Base-by-base conservation (phyloP, 306 rosid species). In the Vigna trinervia region DNA sequence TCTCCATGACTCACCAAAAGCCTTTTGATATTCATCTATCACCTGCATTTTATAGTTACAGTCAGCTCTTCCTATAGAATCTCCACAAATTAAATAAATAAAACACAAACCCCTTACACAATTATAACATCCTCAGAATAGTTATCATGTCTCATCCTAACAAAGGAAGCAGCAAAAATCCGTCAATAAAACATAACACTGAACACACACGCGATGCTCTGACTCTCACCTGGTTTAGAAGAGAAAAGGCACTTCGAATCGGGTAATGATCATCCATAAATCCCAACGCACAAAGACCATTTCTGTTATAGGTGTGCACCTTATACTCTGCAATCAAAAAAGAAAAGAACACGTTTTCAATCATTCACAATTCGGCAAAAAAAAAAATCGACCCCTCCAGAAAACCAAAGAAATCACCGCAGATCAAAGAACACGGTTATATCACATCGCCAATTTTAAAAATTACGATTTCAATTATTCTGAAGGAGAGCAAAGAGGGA, bases 191-290 rank as follows among this genome's bases (percentile, higher is more conserved):
- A 61, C 9, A 66, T 1, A 84, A 65, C 20, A 69, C 12, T 62
- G 45, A 71, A 56, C 70, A 36, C 5, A 69, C 39, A 26, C 4
- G 64, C 30, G 52, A 5, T 65, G 43, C 15, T 51, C 69, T 64
- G 67, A 87, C 88, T 20, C 81, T 74, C 51, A 95, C 99, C 97
- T 95, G 86, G 77, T 86, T 92, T 57, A 95, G 93, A 83, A 95
- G 88, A 66, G 99, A 95, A 84, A 95, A 95, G 12, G 99, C 86
- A 38, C 99, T 95, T 38, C 99, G 89, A 77, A 92, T 88, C 0
- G 99, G 99, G 83, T 95, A 92, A 87, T 92, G 96, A 78, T 95
- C 99, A 74, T 95, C 99, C 99, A 95, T 95, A 78, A 95, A 92
- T 48, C 97, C 99, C 91, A 96, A 71, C 6, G 97, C 91, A 83